Conservation (phyloP, 192 early-diverging fungal species). For the Spinellus fusiger region DNA sequence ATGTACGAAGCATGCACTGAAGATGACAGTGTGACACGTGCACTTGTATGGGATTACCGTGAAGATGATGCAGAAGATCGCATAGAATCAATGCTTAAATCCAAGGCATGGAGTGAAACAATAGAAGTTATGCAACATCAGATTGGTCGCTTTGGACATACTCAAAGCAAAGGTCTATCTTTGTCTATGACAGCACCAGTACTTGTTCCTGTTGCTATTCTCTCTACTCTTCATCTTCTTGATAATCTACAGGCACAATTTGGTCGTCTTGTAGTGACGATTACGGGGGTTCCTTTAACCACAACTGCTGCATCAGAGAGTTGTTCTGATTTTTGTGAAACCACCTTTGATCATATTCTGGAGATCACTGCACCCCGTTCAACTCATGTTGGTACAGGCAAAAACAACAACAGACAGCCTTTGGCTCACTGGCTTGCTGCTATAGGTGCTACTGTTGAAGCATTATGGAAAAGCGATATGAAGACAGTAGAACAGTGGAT, state of each 20-base stretch:
- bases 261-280: conserved; percentile 9
- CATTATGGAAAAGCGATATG: conserved; percentile 24
- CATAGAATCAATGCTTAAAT: conserved; percentile 15
- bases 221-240: conserved; percentile 25
- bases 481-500: conserved; percentile 9
- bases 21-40: conserved; percentile 12
- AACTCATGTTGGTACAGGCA: background rate
- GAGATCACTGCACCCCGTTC: background rate
- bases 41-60: conserved; percentile 20
- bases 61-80: conserved; percentile 29
- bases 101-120: conserved; percentile 25
- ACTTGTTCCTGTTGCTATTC: conserved; percentile 23
- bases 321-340: conserved; percentile 14
- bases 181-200: conserved; percentile 21
- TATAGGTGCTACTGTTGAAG: conserved; percentile 29
- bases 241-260: conserved; percentile 24
- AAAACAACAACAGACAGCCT: conserved; percentile 1
- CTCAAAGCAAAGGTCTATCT: conserved; percentile 4
- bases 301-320: background rate
- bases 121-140: conserved; percentile 26
- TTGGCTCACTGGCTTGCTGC: conserved; percentile 25
- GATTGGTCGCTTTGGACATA: conserved; percentile 2
- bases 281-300: conserved; percentile 10
- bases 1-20: conserved; percentile 24
- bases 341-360: conserved; percentile 21